These are phyloP conservation scores for Leccinum arenicola DNA, from an alignment of 768 basidiomycete genomes.

Conservation along the genomic window DNA sequence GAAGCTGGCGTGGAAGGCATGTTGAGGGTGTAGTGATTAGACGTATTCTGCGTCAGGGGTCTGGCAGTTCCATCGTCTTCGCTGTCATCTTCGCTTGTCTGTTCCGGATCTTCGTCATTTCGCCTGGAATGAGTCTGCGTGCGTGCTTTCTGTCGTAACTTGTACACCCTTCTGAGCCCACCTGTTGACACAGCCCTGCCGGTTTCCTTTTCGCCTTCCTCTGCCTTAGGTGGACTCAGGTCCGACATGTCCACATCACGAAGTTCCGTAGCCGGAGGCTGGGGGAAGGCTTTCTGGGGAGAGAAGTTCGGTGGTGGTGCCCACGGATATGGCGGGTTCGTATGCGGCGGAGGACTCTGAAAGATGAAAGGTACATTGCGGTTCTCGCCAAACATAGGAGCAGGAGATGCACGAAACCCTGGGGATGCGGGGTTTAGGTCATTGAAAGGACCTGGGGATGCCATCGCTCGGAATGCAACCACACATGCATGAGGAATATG, in stretches of 20 bases:
- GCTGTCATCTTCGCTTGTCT: constrained; percentile 44
- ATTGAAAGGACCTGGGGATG: constrained; percentile 41
- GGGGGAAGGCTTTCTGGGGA: constrained; percentile 57
- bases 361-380: constrained; percentile 75
- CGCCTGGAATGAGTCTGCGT: constrained; percentile 26
- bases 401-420: constrained; percentile 34
- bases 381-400: constrained; percentile 62
- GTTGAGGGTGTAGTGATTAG: constrained; percentile 83
- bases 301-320: constrained; percentile 60
- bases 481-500: constrained; percentile 24
- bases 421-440: constrained; percentile 40
- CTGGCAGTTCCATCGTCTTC: constrained; percentile 43
- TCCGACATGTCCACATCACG: constrained; percentile 78
- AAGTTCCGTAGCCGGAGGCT: constrained; percentile 42
- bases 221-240: constrained; percentile 53
- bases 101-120: constrained; percentile 29
- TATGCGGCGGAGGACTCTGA: constrained; percentile 46
- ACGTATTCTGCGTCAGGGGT: constrained; percentile 52
- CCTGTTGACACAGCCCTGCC: constrained; percentile 60
- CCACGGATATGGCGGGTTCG: constrained; percentile 55
- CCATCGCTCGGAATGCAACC: constrained; percentile 22
- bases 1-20: constrained; percentile 58
- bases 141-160: constrained; percentile 51
- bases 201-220: constrained; percentile 39
- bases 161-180: constrained; percentile 63